Percentiles rank a stretch among this genome's conserved stretches.
These are phyloP conservation scores for Phaeomoniella chlamydospora DNA, from an alignment of 2,329 filamentous ascomycete species.

Conservation along the genomic window DNA sequence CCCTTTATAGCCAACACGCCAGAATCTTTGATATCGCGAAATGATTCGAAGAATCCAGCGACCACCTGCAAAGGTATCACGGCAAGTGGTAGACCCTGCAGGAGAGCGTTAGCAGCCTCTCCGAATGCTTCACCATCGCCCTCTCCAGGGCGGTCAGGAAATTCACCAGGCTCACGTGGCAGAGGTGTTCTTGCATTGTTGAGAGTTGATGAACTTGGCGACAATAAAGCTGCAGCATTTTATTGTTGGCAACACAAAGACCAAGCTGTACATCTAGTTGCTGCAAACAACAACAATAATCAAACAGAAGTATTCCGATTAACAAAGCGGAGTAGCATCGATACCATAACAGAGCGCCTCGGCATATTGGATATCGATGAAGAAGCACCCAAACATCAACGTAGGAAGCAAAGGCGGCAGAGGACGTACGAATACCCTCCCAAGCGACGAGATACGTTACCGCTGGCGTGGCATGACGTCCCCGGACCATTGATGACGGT, in stretches of 20 bases:
- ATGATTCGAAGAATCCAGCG: slow-evolving; percentile 70
- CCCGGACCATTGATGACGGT: slow-evolving; percentile 29
- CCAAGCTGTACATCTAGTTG: slow-evolving; percentile 44
- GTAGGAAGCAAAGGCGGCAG: slow-evolving; percentile 11
- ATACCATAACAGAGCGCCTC: slow-evolving; percentile 69
- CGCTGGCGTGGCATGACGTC: slow-evolving; percentile 29
- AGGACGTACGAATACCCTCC: slow-evolving; percentile 6
- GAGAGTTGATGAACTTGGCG: slow-evolving; percentile 9
- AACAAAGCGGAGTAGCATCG: slow-evolving; percentile 61
- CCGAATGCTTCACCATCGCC: slow-evolving; percentile 16
- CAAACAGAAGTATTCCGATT: slow-evolving; percentile 40
- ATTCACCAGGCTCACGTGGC: slow-evolving; percentile 7
- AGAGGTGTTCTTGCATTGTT: slow-evolving; percentile 13
- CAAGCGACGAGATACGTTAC: slow-evolving; percentile 15
- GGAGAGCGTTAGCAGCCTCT: slow-evolving; percentile 48
- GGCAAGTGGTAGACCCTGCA: slow-evolving; percentile 65
- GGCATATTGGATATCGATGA: slow-evolving; percentile 55
- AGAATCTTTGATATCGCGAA: slow-evolving; percentile 62
- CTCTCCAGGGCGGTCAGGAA: slow-evolving; percentile 13
- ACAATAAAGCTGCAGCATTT: slow-evolving; percentile 24
- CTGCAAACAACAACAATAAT: slow-evolving; percentile 30
- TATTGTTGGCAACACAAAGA: slow-evolving; percentile 96
- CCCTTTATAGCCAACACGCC: slow-evolving; percentile 60
- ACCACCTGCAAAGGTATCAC: slow-evolving; percentile 85
- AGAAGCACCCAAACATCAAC: slow-evolving; percentile 6